A percentile compares a stretch with the other conserved stretches of the same genome.
Evolutionary conservation across 176 grass and related monocot genomes (phyloP).

Genomic region (Phyllostachys edulis): DNA sequence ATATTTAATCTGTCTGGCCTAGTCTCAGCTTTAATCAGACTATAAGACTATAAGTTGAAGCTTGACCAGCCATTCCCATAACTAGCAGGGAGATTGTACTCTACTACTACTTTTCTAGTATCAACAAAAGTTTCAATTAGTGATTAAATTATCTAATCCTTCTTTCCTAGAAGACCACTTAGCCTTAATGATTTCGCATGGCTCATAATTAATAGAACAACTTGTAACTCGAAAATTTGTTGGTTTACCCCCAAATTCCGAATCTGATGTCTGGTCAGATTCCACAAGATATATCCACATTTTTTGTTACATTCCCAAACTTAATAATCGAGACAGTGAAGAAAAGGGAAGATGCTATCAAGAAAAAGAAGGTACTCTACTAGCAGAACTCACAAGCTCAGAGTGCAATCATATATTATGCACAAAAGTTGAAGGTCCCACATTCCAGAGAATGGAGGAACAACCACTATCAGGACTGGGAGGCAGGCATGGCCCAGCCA

Average conservation of each 20-base stretch:
- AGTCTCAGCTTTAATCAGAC: not conserved
- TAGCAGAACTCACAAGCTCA: not conserved
- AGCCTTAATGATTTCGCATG: not conserved
- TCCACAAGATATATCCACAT: not conserved
- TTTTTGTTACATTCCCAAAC: not conserved
- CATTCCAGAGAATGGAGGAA: not conserved
- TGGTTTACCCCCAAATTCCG: not conserved
- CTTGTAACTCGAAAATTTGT: slow-evolving; percentile 30
- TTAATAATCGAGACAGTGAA: not conserved
- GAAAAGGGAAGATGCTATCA: not conserved
- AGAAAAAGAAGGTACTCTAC: not conserved
- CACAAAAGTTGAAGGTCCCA: slow-evolving; percentile 30
- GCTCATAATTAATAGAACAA: slow-evolving; percentile 2
- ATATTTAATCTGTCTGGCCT: not conserved
- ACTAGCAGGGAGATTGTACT: not conserved
- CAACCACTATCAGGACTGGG: slow-evolving; percentile 10
- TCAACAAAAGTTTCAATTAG: not conserved
- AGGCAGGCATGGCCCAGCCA: slow-evolving; percentile 40
- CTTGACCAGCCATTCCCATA: not conserved
- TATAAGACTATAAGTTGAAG: not conserved
- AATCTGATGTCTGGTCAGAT: slow-evolving; percentile 22
- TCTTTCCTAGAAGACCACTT: not conserved
- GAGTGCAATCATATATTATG: slow-evolving; percentile 33
- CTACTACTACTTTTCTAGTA: not conserved
- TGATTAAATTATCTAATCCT: not conserved